Evolutionary conservation across 2,329 filamentous ascomycete genomes (phyloP), one percentile per base, ranked within the genome.

Genomic region (Aspergillus transmontanensis): DNA sequence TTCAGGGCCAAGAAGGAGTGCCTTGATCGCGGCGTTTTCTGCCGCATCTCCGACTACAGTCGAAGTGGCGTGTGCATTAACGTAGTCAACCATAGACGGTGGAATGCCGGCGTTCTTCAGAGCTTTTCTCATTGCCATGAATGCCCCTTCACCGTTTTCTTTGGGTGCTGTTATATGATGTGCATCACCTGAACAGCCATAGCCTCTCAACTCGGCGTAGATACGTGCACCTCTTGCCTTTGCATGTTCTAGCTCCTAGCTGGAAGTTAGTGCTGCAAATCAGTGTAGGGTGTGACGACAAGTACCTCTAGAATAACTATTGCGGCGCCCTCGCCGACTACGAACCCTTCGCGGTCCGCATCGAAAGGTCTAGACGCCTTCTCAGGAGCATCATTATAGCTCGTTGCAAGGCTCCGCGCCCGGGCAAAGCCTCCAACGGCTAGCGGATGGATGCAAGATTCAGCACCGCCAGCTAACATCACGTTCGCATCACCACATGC

Each of bases 61-160:
- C 26, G 91, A 92, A 1, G 95, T 99, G 0, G 94, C 95, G 75
- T 99, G 95, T 1, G 95, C 95, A 73, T 98, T 99, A 74, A 99
- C 86, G 76, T 99, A 99, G 76, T 94, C 92, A 5, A 99, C 88
- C 46, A 88, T 80, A 0, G 79, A 79, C 0, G 95, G 94, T 58
- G 83, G 83, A 43, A 96, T 73, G 0, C 84, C 79, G 0, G 93
- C 93, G 72, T 91, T 87, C 70, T 85, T 88, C 63, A 99, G 79
- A 0, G 94, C 94, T 68, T 87, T 87, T 75, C 86, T 90, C 95
- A 99, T 99, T 4, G 94, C 91, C 54, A 91, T 82, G 34, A 88
- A 86, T 0, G 95, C 94, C 0, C 95, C 95, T 57, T 87, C 85
- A 0, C 95, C 95, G 72, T 96, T 90, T 70, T 90, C 88, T 21